These are phyloP conservation scores for Sclerotinia glacialis DNA, from an alignment of 2,329 filamentous ascomycete genomes.

Conservation along the genomic window DNA sequence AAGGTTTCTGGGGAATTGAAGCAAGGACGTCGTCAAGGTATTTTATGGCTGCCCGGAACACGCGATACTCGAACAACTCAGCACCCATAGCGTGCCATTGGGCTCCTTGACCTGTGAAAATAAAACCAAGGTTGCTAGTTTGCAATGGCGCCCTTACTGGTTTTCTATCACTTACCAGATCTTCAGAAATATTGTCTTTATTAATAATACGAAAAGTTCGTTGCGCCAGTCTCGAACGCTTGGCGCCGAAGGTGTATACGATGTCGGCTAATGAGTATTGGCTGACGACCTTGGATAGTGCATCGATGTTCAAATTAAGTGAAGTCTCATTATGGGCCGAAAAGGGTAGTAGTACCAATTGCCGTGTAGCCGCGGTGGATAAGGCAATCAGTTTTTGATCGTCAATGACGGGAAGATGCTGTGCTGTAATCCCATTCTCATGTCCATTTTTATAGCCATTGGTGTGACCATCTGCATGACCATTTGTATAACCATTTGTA, in stretches of 20 bases:
- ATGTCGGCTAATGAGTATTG: constrained; percentile 1
- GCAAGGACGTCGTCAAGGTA: too few relatives aligned
- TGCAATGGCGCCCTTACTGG: not conserved
- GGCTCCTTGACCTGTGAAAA: constrained; percentile 29
- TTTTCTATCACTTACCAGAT: too few relatives aligned
- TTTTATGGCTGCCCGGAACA: too few relatives aligned
- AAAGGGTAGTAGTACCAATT: not conserved
- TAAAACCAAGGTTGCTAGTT: constrained; percentile 7
- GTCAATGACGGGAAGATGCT: too few relatives aligned
- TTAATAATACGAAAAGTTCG: not conserved
- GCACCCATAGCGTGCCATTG: constrained; percentile 26
- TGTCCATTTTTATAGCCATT: not conserved
- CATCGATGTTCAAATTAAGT: not conserved
- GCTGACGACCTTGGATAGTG: not conserved
- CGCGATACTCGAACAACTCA: constrained; percentile 1
- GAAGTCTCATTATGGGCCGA: constrained; percentile 17
- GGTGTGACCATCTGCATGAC: too few relatives aligned
- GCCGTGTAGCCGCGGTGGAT: too few relatives aligned
- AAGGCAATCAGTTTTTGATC: too few relatives aligned
- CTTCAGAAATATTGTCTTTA: too few relatives aligned
- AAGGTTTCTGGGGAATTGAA: too few relatives aligned
- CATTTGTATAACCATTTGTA: too few relatives aligned
- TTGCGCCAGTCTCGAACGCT: not conserved
- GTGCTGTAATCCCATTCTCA: too few relatives aligned
- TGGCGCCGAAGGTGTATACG: not conserved